Base-by-base conservation (phyloP, 2,329 filamentous ascomycete genomes). In the Phyllosticta citrichinensis region DNA sequence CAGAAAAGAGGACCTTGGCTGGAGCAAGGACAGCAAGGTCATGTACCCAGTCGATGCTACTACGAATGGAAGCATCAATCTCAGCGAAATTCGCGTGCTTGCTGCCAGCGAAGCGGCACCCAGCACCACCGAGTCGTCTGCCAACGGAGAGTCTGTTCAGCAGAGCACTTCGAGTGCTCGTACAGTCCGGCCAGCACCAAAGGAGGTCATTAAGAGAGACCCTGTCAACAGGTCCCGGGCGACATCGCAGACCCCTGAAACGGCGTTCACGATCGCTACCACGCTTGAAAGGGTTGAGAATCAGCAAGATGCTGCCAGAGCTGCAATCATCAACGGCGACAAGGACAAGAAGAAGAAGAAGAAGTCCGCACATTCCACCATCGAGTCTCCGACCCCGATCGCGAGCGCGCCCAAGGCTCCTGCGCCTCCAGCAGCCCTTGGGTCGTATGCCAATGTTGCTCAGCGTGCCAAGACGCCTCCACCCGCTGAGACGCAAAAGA, bases 21-120 rank as follows among this genome's bases (percentile, higher is more conserved):
- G 92, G 92, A 88, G 87, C 67, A 84, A 85, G 67, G 90, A 97
- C 64, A 93, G 91, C 75, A 96, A 95, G 78, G 89, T 96, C 58
- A 79, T 96, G 50, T 79, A 87, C 59, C 82, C 88, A 0, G 83
- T 94, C 50, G 86, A 96, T 73, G 92, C 90, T 2, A 80, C 90
- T 53, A 80, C 87, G 58, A 81, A 85, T 60, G 90, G 89, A 9
- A 77, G 88, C 27, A 89, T 96, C 62, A 84, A 84, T 51, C 87
- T 96, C 57, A 81, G 84, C 35, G 87, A 89, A 68, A 80, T 96
- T 65, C 67, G 73, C 59, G 67, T 69, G 35, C 68, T 71, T 5
- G 67, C 69, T 53, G 66, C 68, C 62, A 62, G 67, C 27, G 71
- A 73, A 54, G 70, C 69, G n/a, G 71, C 58, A 62, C 70, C 50